These are phyloP conservation scores for Boletus vermiculosoides DNA, from an alignment of 768 basidiomycete genomes.

Conservation along the genomic window DNA sequence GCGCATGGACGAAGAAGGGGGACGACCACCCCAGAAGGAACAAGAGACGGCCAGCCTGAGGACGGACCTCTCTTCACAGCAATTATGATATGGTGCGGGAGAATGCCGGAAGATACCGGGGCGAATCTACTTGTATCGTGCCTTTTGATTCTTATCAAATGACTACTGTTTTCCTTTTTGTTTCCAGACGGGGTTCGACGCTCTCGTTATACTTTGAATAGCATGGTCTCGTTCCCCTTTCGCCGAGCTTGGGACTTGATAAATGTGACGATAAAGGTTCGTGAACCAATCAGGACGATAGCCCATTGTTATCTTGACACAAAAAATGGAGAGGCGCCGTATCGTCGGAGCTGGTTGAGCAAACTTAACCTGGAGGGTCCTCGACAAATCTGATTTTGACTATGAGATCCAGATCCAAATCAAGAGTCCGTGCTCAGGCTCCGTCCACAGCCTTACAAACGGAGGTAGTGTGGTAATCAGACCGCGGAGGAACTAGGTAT, in stretches of 20 bases:
- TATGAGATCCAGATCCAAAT: conserved; percentile 17
- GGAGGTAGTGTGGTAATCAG: conserved; percentile 27
- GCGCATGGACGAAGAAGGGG: conserved; percentile 16
- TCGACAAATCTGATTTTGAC: conserved; percentile 29
- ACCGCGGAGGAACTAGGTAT: conserved; percentile 16
- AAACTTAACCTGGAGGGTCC: conserved; percentile 2
- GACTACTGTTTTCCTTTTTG: neutral
- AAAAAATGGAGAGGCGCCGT: conserved; percentile 2
- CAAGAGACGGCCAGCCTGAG: conserved; percentile 7
- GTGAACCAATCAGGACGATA: conserved; percentile 13
- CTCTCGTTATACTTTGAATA: neutral
- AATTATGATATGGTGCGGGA: conserved; percentile 14
- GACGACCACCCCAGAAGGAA: conserved; percentile 11
- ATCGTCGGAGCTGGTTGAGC: conserved; percentile 3
- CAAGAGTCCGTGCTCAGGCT: conserved; percentile 2
- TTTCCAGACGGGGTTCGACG: conserved; percentile 7
- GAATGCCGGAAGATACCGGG: conserved; percentile 23
- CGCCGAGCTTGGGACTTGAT: neutral
- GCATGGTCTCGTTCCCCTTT: conserved; percentile 5
- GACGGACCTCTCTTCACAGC: conserved; percentile 1
- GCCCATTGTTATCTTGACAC: conserved; percentile 1
- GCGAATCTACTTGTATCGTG: neutral
- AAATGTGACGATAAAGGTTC: conserved; percentile 16
- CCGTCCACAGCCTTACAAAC: conserved; percentile 13
- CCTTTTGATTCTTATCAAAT: neutral